phyloP scores from a whole-genome alignment of 768 basidiomycete species.

The Epithele typhae region DNA sequence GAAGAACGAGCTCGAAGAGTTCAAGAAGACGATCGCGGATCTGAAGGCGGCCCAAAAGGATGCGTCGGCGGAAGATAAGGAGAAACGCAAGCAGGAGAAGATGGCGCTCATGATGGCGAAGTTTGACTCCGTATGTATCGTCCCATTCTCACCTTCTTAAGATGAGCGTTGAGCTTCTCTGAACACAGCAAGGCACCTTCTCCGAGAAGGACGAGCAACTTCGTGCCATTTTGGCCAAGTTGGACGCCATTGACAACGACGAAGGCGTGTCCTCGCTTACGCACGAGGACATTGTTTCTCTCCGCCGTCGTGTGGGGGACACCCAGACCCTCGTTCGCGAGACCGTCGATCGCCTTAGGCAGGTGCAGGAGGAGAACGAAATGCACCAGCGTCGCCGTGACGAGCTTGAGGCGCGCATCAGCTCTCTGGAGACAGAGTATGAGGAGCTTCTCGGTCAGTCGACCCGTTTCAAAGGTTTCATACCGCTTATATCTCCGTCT shows the following conservation, averaged over 20 bases:
- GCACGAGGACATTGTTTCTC: conserved; percentile 72
- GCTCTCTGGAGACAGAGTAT: conserved; percentile 86
- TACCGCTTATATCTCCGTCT: not conserved
- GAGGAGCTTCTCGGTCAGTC: conserved; percentile 89
- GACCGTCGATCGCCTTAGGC: conserved; percentile 82
- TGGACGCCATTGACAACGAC: conserved; percentile 75
- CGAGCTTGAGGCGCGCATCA: conserved; percentile 81
- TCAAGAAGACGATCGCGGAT: conserved; percentile 74
- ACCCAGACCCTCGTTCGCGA: conserved; percentile 83
- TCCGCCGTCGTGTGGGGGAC: conserved; percentile 86
- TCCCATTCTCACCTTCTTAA: not conserved
- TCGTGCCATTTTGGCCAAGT: conserved; percentile 75
- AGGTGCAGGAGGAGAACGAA: conserved; percentile 91
- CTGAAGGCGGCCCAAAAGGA: conserved; percentile 80
- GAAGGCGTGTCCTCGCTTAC: conserved; percentile 52
- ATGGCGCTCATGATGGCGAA: conserved; percentile 99
- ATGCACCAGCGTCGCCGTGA: conserved; percentile 76
- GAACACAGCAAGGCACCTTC: conserved; percentile 76
- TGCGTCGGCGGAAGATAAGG: conserved; percentile 90
- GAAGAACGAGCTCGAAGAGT: conserved; percentile 83
- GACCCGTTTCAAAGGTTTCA: not conserved
- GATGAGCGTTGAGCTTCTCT: not conserved
- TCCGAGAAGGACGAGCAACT: conserved; percentile 95
- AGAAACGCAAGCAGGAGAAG: conserved; percentile 98
- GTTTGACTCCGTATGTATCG: conserved; percentile 78